A percentile compares a stretch with the other conserved stretches of the same genome.
Conservation (phyloP, 1,284 basidiomycete genomes). For the Apiotrichum brassicae region DNA sequence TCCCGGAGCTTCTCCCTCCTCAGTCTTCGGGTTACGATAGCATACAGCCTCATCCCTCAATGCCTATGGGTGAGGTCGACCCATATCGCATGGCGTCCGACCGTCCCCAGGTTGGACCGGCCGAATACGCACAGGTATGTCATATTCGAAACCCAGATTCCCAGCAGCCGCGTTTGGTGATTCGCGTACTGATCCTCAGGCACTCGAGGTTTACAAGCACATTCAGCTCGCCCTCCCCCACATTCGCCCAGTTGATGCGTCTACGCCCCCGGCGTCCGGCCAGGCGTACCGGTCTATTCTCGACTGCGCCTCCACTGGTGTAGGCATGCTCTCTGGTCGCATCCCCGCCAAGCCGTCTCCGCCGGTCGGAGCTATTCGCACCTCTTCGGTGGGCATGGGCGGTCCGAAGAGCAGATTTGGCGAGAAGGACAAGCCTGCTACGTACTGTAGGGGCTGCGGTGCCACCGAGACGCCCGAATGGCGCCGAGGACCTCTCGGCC, state of each 20-base stretch:
- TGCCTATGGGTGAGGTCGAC: neutral
- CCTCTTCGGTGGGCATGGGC: constrained; percentile 5
- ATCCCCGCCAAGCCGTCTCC: neutral
- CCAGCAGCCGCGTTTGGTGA: neutral
- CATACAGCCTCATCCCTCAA: neutral
- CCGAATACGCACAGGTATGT: constrained; percentile 34
- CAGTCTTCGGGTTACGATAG: neutral
- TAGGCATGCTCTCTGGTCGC: constrained; percentile 22
- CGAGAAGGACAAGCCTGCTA: constrained; percentile 22
- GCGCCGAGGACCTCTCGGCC: constrained; percentile 45
- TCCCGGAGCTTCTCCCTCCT: constrained; percentile 9
- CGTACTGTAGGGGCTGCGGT: constrained; percentile 42
- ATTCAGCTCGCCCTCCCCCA: constrained; percentile 24
- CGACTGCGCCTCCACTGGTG: constrained; percentile 24
- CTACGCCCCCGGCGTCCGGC: constrained; percentile 3
- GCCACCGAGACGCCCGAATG: constrained; percentile 48
- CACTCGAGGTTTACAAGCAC: constrained; percentile 23
- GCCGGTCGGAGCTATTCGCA: constrained; percentile 2
- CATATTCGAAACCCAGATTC: neutral
- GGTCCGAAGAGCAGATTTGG: constrained; percentile 8
- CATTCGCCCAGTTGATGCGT: constrained; percentile 17
- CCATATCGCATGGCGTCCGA: neutral
- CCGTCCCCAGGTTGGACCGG: constrained; percentile 10
- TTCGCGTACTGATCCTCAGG: constrained; percentile 12
- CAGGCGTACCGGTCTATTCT: constrained; percentile 27